Evolutionary conservation across 208 protist species (phyloP), one percentile per base, ranked within the genome.

Genomic region (Ichthyophonus hoferi): DNA sequence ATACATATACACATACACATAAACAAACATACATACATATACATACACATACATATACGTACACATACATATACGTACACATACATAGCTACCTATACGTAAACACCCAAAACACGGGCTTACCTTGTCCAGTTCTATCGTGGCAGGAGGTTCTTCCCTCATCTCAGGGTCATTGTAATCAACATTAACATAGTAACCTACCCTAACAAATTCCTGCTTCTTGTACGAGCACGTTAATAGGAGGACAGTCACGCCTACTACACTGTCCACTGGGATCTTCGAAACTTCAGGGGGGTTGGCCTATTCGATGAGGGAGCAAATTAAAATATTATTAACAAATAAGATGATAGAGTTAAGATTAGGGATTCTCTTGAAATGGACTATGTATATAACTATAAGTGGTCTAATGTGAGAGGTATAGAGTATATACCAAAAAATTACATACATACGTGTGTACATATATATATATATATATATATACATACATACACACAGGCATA

Each of bases 191-290:
- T 93, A 90, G 37, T 91, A 90, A 0, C 90, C 89, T 1, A 99
- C 96, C 2, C 98, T 94, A 84, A 99, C 92, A 90, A 99, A 99
- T 92, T 98, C 97, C 87, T 98, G 93, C 0, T 94, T 92, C 14
- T 93, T 91, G 90, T 98, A 99, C 82, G 95, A 94, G 91, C 98
- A 98, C 0, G 95, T 97, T 38, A 99, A 96, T 43, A 99, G 91
- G 33, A 99, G 90, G 33, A 98, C 96, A 0, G 98, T 99, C 2
- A 98, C 97, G 58, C 96, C 97, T 2, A 99, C 89, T 17, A 99
- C 88, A 86, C 99, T 97, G 40, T 94, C 88, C 1, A 91, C 81
- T 0, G 97, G 97, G 34, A 99, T 98, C 40, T 95, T 94, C 78
- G 91, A 87, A 42, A 93, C 89, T 88, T 98, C 94, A 31, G 98